phyloP scores from a whole-genome alignment of 495 filamentous ascomycete genomes.

The Durotheca rogersii region DNA sequence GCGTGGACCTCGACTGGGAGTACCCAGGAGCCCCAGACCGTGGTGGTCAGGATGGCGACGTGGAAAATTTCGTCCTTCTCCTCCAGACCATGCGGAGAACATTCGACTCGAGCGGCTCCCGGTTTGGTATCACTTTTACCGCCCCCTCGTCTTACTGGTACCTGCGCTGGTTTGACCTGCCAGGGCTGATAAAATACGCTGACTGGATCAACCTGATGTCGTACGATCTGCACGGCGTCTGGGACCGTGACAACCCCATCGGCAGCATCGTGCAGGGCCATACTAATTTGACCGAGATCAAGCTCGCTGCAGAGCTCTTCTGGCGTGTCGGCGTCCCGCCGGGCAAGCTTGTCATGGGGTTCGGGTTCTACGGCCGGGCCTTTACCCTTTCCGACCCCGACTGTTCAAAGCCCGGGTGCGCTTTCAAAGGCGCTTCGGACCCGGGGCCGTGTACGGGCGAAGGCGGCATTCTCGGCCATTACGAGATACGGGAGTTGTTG shows the following conservation, averaged over 20 bases:
- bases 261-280: not conserved
- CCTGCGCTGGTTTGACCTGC: not conserved
- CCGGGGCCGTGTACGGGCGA: slow-evolving; percentile 37
- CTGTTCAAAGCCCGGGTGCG: slow-evolving; percentile 30
- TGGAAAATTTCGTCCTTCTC: slow-evolving; percentile 30
- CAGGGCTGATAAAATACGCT: not conserved
- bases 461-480: slow-evolving; percentile 38
- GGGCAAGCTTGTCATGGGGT: slow-evolving; percentile 44
- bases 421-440: slow-evolving; percentile 24
- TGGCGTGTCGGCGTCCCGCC: slow-evolving; percentile 51
- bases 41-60: slow-evolving; percentile 29
- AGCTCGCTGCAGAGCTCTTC: slow-evolving; percentile 17
- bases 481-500: slow-evolving; percentile 41
- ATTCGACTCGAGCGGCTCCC: not conserved
- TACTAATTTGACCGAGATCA: slow-evolving; percentile 3
- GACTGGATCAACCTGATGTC: slow-evolving; percentile 10
- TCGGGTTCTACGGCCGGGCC: slow-evolving; percentile 55
- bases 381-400: slow-evolving; percentile 27
- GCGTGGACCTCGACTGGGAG: slow-evolving; percentile 38
- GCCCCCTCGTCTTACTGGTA: not conserved
- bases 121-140: not conserved
- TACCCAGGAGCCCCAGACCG: slow-evolving; percentile 35
- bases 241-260: slow-evolving; percentile 2
- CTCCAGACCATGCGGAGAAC: slow-evolving; percentile 11
- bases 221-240: slow-evolving; percentile 5